Evolutionary conservation across 805 yeast species (phyloP).

Genomic region (Blastobotrys peoriensis): DNA sequence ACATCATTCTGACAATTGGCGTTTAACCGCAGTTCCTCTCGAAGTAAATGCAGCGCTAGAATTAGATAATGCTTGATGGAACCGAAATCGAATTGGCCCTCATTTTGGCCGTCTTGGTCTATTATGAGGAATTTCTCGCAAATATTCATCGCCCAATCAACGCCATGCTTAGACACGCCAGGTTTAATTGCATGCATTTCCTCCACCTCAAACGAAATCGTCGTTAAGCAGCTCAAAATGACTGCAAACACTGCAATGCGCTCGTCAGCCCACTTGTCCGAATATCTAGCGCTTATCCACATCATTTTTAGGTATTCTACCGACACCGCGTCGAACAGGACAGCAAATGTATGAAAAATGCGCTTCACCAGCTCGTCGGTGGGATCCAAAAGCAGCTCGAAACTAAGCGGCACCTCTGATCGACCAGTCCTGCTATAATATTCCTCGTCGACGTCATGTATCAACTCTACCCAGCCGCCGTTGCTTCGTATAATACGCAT

Average conservation of each 20-base stretch:
- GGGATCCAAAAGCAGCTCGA: slow-evolving; percentile 36
- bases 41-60: slow-evolving; percentile 62
- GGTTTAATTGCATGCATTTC: background rate
- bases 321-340: slow-evolving; percentile 52
- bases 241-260: slow-evolving; percentile 54
- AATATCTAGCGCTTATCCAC: slow-evolving; percentile 53
- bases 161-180: slow-evolving; percentile 3
- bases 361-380: slow-evolving; percentile 36
- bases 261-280: slow-evolving; percentile 41
- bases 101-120: slow-evolving; percentile 14
- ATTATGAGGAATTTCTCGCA: slow-evolving; percentile 1
- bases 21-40: slow-evolving; percentile 70
- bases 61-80: slow-evolving; percentile 44
- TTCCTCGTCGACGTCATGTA: slow-evolving; percentile 6
- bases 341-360: slow-evolving; percentile 46
- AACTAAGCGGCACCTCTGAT: too few species aligned
- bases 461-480: slow-evolving; percentile 10
- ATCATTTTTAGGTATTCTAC: slow-evolving; percentile 53
- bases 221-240: slow-evolving; percentile 8
- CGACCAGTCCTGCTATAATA: slow-evolving; percentile 3
- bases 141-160: slow-evolving; percentile 4
- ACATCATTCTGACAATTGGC: slow-evolving; percentile 36
- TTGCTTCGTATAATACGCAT: background rate
- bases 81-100: slow-evolving; percentile 24
- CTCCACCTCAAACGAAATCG: background rate